Evolutionary conservation across 2,329 filamentous ascomycete genomes (phyloP), one percentile per base, ranked within the genome.

Genomic region (Alternaria metachromatica): DNA sequence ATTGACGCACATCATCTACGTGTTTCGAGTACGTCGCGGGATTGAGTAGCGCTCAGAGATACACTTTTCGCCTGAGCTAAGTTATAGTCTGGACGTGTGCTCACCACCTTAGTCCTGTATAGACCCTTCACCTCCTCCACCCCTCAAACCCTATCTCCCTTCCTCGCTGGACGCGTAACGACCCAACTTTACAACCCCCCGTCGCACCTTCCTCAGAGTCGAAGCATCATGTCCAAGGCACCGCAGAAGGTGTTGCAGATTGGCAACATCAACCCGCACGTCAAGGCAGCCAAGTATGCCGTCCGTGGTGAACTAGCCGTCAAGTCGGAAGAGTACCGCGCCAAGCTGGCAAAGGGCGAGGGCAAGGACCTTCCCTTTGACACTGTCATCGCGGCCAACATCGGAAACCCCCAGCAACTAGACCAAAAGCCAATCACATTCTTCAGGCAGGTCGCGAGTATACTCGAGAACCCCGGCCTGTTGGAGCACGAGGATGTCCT

Each of bases 381-480:
- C 74, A 87, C 93, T 64, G 90, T 99, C 81, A 95, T 99, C 83
- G 94, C 92, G 67, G 96, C 96, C 82, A 99, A 99, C 84, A 99
- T 99, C 77, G 96, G 96, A 78, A 99, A 99, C 85, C 96, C 96
- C 5, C 96, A 99, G 83, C 96, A 99, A 84, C 89, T 99, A 67
- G 96, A 97, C 83, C 96, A 99, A 87, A 96, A 98, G 86, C 96
- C 96, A 76, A 95, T 99, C 76, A 99, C 96, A 72, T 99, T 97
- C 87, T 97, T 99, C 89, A 90, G 96, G 73, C 95, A 99, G 84
- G 96, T 99, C 26, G 87, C 96, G 76, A 97, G 93, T 82, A 82
- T 99, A 66, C 83, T 98, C 63, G 96, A 99, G 86, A 94, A 98
- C 84, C 96, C 96, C 1, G 80, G 85, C 61, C 85, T 99, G 33